phyloP scores from a whole-genome alignment of 2,329 filamentous ascomycete species.

The Cladosporium sp. region DNA sequence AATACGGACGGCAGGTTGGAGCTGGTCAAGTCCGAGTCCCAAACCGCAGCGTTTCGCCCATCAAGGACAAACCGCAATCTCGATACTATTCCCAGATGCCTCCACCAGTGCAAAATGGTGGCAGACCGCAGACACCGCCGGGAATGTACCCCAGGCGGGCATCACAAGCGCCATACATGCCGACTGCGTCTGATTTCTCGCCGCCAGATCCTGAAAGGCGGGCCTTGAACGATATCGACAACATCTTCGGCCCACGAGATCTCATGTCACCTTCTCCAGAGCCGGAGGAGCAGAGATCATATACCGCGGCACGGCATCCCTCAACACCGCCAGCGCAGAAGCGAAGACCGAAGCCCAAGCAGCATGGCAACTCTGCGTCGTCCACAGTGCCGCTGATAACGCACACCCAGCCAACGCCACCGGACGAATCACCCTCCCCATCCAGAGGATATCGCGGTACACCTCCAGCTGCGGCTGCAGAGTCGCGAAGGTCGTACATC shows the following conservation, averaged over 20 bases:
- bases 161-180: constrained; percentile 9
- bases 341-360: background rate
- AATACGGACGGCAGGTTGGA: constrained; percentile 11
- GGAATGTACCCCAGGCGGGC: background rate
- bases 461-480: constrained; percentile 7
- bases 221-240: constrained; percentile 34
- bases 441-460: constrained; percentile 19
- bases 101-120: background rate
- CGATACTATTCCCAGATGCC: constrained; percentile 15
- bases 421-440: background rate
- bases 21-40: constrained; percentile 12
- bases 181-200: constrained; percentile 19
- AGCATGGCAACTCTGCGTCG: background rate
- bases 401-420: background rate
- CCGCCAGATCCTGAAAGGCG: constrained; percentile 16
- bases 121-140: constrained; percentile 4
- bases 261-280: constrained; percentile 30
- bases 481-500: constrained; percentile 18
- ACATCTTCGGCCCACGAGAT: constrained; percentile 29
- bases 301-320: constrained; percentile 7
- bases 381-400: constrained; percentile 12
- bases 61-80: constrained; percentile 3
- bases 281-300: constrained; percentile 21
- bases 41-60: constrained; percentile 16
- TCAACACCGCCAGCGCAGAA: background rate